Conservation (phyloP, 805 yeast genomes). For the Yarrowia sp. region DNA sequence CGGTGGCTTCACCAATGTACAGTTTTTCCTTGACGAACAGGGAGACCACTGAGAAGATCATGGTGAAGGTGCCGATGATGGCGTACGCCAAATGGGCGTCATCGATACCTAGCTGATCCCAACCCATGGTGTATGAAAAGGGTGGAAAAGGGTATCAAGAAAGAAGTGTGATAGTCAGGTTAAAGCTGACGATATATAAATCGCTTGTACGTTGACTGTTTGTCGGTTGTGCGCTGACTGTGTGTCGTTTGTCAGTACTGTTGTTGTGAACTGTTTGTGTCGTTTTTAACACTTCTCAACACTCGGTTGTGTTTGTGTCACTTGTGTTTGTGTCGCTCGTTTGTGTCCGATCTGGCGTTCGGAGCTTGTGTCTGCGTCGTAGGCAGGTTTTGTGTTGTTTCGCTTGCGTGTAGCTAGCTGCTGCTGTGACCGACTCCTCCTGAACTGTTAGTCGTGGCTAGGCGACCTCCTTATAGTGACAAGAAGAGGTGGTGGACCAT, state of each 20-base stretch:
- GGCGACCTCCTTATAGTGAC: conserved; percentile 4
- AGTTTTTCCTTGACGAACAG: conserved; percentile 81
- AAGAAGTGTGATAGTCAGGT: too few species aligned
- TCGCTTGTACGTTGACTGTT: too few species aligned
- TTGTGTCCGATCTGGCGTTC: not conserved
- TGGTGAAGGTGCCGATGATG: conserved; percentile 80
- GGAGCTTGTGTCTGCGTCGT: too few species aligned
- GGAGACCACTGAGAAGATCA: conserved; percentile 81
- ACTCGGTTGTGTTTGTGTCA: not conserved
- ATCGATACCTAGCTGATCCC: conserved; percentile 50
- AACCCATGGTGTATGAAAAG: conserved; percentile 11
- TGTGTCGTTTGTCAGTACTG: too few species aligned
- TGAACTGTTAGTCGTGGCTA: conserved; percentile 3
- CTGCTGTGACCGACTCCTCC: conserved; percentile 27
- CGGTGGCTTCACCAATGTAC: conserved; percentile 90
- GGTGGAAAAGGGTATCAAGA: too few species aligned
- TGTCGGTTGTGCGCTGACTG: too few species aligned
- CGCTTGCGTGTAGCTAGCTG: not conserved
- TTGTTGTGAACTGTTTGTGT: too few species aligned
- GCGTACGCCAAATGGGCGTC: conserved; percentile 88
- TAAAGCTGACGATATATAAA: too few species aligned
- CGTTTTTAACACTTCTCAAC: too few species aligned
- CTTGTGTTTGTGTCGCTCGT: not conserved
- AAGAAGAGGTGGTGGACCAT: not conserved
- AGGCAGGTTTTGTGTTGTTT: too few species aligned